Base-by-base conservation (phyloP, 2,329 filamentous ascomycete species). In the Alternaria triticina region DNA sequence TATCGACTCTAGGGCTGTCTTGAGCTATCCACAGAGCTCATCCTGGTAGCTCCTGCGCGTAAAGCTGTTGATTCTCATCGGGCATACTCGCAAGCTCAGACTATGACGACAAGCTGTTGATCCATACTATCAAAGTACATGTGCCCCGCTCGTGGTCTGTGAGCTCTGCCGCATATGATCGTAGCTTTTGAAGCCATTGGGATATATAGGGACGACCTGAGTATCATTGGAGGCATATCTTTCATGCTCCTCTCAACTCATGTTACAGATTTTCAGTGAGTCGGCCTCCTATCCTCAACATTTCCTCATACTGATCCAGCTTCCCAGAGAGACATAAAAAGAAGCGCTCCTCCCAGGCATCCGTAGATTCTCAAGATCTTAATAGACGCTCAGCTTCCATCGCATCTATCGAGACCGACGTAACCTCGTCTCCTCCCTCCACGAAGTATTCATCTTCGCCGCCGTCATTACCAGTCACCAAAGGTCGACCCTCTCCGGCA, bases 231-330 rank as follows among this genome's bases (percentile, higher is more conserved):
- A 23, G 20, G 52, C 51, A 57, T 47, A 36, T 50, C 40, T 15
- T 46, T 57, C 46, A 23, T 59, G 33, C 23, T 22, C 30, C 30
- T 61, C 62, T 69, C 69, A 70, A 52, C 30, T 33, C 51, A 73
- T 73, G 69, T 66, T 71, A 63, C 65, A 68, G 45, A 62, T 73
- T 50, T 66, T 73, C 45, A 67, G 70, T 71, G 8, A 40, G 69
- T 62, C 28, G 11, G 20, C 43, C 12, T 20, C 15, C 11, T 22
- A 7, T 13, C 33, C 4, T 15, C 10, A 23, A 30, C 17, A 43
- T 47, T 12, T 7, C 12, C 17, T 15, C 17, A 46, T 44, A 22
- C 59, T 70, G 30, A 70, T 47, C 28, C 11, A 25, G 8, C 13
- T 52, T 27, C n/a, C n/a, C 15, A 70, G 70, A 59, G 59, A 71